Conservation (phyloP, 345 rosid species). For the Physaria fendleri region DNA sequence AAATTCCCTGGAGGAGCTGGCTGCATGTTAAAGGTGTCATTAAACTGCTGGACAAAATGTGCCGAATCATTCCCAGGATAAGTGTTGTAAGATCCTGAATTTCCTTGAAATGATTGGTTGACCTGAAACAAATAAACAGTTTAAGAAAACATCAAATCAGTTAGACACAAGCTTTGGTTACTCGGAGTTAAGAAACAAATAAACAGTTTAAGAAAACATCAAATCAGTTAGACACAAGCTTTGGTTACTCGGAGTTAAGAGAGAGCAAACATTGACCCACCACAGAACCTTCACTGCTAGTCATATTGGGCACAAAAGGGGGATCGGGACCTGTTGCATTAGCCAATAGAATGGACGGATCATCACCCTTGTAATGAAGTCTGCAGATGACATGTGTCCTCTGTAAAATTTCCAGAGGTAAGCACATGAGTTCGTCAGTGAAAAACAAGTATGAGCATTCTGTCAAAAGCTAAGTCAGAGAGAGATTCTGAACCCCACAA, state of each 20-base stretch:
- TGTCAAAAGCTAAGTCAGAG: no score
- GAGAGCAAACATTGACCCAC: slow-evolving; percentile 6
- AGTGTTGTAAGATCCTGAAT: neutral
- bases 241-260: neutral
- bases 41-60: neutral
- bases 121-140: neutral
- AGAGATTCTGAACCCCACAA: no score
- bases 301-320: neutral
- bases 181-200: neutral
- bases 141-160: neutral
- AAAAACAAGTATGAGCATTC: no score
- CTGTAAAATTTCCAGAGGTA: neutral
- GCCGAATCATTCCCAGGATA: neutral
- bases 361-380: slow-evolving; percentile 11
- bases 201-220: neutral
- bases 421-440: neutral
- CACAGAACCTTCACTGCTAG: slow-evolving; percentile 14
- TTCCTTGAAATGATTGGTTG: no score
- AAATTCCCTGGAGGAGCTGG: no score
- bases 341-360: neutral
- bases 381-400: slow-evolving; percentile 19
- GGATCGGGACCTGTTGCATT: neutral
- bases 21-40: no score
- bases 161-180: neutral
- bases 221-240: neutral